Evolutionary conservation across 805 yeast genomes (phyloP), one percentile per base, ranked within the genome.

Genomic region (Candida tibetensis): DNA sequence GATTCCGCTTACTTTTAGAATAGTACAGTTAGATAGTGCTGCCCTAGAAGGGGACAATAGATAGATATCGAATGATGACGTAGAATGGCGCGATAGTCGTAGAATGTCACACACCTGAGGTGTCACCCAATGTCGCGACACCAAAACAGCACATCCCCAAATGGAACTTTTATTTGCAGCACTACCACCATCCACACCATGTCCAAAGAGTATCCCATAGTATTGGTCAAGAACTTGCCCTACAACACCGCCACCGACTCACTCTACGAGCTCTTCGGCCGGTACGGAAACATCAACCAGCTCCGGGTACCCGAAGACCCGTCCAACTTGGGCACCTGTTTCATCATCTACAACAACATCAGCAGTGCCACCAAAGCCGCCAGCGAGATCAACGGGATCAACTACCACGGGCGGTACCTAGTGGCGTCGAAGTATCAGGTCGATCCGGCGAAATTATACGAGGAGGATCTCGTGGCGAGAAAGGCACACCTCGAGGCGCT

Each of bases 211-310:
- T 58, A 58, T 27, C 72, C 72, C n/a, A 67, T 67, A 25, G 74
- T 81, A 13, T 65, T 68, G 42, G 79, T 79, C 21, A 77, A 76
- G 52, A 81, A 81, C 49, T 63, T 81, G 5, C 81, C 85, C 2
- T 81, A 70, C 49, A 69, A 68, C 17, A 64, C 73, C 1, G 58
- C 74, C 4, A 46, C 72, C 0, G 63, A 59, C 3, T 73, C 76
- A 27, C 57, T 81, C 23, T 78, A 72, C 47, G 72, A 69, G 18
- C 58, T 79, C 5, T 74, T 78, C 45, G 76, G 77, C 4, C 68
- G 71, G 37, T 78, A 66, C 51, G 86, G 85, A 1, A 69, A 71
- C 30, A 69, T 81, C 17, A 63, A 72, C 42, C 83, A 81, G 56
- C 60, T 81, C 8, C 56, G 85, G 34, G 44, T 60, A 4, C 57